Evolutionary conservation across 2,329 filamentous ascomycete genomes (phyloP), one percentile per base, ranked within the genome.

Genomic region (Malbranchea zuffiana): DNA sequence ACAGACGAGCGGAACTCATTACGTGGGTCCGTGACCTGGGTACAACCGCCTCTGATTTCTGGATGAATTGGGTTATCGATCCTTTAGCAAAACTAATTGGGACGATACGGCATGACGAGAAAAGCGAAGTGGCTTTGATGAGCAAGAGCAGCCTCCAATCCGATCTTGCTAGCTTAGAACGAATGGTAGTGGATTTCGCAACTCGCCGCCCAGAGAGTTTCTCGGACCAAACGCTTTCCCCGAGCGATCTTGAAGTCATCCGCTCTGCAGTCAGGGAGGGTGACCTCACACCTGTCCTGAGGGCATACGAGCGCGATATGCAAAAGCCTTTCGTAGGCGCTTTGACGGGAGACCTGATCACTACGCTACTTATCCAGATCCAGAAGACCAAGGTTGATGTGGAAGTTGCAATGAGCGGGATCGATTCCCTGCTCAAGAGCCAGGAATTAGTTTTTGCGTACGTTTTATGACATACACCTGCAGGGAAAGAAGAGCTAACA

Each of bases 321-420:
- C 74, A 81, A 35, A 80, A 69, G 31, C 90, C 90, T 1, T 77
- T 98, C 43, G 68, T 78, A 37, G 87, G 88, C 5, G 83, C 87
- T 0, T 62, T 98, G 12, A 74, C 77, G 19, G 90, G 90, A 7
- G 88, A 96, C 50, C 70, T 98, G 18, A 74, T 96, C 23, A 79
- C 88, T 35, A 86, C 88, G 3, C 74, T 98, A 18, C 69, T 98
- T 29, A 96, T 98, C 38, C 90, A 98, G 55, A 80, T 98, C 24
- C 90, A 98, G 54, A 98, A 98, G 69, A 96, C 90, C 15, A 98
- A 98, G 66, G 90, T 98, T 6, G 90, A 98, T 53, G 78, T 98
- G 8, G 90, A 98, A 59, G 79, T 96, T 43, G 90, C 90, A 10
- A 87, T 98, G 65, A 85, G 82, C 42, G 90, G 90, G 12, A 98